Evolutionary conservation across 805 yeast species (phyloP).

Genomic region (Metschnikowia shivogae): DNA sequence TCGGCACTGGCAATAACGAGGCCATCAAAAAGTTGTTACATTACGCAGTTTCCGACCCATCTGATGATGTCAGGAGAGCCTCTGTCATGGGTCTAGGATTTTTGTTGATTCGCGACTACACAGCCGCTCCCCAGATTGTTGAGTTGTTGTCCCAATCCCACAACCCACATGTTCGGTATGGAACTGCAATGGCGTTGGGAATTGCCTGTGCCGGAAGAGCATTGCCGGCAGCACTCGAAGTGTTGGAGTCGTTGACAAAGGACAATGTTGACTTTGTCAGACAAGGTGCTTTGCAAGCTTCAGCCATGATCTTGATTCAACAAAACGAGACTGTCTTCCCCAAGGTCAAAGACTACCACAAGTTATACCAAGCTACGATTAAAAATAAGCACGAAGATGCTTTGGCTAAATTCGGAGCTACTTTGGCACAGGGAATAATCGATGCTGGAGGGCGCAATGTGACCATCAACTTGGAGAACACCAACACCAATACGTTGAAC

Average conservation of each 20-base stretch:
- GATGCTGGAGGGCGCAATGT: constrained; percentile 99
- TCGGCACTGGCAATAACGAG: constrained; percentile 87
- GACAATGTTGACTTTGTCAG: constrained; percentile 97
- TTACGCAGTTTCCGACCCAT: constrained; percentile 93
- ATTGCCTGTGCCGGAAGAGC: constrained; percentile 96
- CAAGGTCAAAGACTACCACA: constrained; percentile 72
- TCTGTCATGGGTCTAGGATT: constrained; percentile 91
- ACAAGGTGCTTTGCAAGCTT: constrained; percentile 93
- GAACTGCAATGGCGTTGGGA: constrained; percentile 96
- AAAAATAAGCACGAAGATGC: constrained; percentile 92
- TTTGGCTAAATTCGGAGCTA: constrained; percentile 95
- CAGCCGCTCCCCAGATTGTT: constrained; percentile 92
- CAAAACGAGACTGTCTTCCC: constrained; percentile 82
- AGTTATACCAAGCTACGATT: constrained; percentile 69
- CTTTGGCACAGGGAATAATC: constrained; percentile 93
- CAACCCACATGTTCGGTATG: constrained; percentile 97
- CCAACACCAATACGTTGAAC: constrained; percentile 85
- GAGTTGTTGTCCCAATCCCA: constrained; percentile 90
- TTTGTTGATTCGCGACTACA: constrained; percentile 82
- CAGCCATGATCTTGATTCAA: constrained; percentile 84
- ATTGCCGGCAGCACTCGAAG: constrained; percentile 80
- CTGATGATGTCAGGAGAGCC: constrained; percentile 95
- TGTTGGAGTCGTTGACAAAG: constrained; percentile 85
- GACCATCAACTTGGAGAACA: constrained; percentile 85
- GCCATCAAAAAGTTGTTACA: constrained; percentile 87